Evolutionary conservation across 2,329 filamentous ascomycete species (phyloP).

Genomic region (Calonectria pseudoreteaudii): DNA sequence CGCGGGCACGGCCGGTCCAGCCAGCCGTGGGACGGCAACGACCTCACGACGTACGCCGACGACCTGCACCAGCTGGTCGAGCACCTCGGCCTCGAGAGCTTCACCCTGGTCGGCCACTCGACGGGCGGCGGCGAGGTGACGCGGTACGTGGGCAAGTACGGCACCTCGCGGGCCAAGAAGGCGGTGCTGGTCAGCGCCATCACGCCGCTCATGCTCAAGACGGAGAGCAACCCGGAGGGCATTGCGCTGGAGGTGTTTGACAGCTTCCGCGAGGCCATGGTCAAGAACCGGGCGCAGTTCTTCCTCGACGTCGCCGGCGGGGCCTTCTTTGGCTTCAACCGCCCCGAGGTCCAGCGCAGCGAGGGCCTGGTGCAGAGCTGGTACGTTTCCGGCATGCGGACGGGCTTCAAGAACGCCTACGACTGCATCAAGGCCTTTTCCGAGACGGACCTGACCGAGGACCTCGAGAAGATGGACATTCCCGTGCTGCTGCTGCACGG

Average conservation of each 20-base stretch:
- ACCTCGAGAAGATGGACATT: slow-evolving; percentile 53
- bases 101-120: slow-evolving; percentile 59
- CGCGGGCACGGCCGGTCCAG: slow-evolving; percentile 50
- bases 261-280: slow-evolving; percentile 50
- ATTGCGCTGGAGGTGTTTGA: slow-evolving; percentile 52
- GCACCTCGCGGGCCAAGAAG: slow-evolving; percentile 51
- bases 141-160: slow-evolving; percentile 45
- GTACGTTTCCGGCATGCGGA: slow-evolving; percentile 54
- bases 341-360: slow-evolving; percentile 30
- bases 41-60: slow-evolving; percentile 45
- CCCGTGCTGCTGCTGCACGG: slow-evolving; percentile 55
- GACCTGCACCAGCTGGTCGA: slow-evolving; percentile 46
- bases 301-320: slow-evolving; percentile 78
- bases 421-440: slow-evolving; percentile 55
- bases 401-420: slow-evolving; percentile 52
- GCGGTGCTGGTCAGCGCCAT: slow-evolving; percentile 53
- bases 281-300: slow-evolving; percentile 56
- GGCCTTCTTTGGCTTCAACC: slow-evolving; percentile 69
- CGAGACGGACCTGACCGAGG: slow-evolving; percentile 55
- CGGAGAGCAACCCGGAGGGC: slow-evolving; percentile 48
- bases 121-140: slow-evolving; percentile 56
- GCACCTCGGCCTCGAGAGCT: slow-evolving; percentile 47
- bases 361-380: slow-evolving; percentile 53
- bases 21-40: slow-evolving; percentile 38
- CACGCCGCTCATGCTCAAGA: slow-evolving; percentile 51